Conservation (phyloP, 768 basidiomycete genomes). For the Pisolithus albus region DNA sequence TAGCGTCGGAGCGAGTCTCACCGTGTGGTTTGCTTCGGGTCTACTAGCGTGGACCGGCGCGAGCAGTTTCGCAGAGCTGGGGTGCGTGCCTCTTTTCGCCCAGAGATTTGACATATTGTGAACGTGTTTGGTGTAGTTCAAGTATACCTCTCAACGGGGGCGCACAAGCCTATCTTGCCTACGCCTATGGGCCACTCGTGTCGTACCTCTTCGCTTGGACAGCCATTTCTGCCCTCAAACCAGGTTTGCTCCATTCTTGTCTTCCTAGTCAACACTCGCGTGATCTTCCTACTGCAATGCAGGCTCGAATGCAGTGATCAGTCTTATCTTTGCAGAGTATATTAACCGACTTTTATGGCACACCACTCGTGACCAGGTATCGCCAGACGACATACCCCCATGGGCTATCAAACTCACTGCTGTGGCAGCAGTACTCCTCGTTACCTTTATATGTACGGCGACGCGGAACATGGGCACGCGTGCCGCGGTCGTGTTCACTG, state of each 20-base stretch:
- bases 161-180: conserved; percentile 77
- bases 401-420: conserved; percentile 92
- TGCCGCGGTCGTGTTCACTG: conserved; percentile 81
- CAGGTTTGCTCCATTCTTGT: conserved; percentile 40
- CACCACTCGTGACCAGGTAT: conserved; percentile 58
- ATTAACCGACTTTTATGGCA: conserved; percentile 85
- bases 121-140: conserved; percentile 12
- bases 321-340: conserved; percentile 89
- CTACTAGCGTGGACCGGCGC: conserved; percentile 93
- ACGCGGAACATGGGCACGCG: conserved; percentile 73
- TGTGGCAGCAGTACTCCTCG: conserved; percentile 57
- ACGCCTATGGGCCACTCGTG: conserved; percentile 78
- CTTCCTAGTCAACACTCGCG: not conserved
- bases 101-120: not conserved
- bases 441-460: conserved; percentile 73
- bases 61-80: conserved; percentile 89
- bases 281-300: not conserved
- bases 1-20: conserved; percentile 82
- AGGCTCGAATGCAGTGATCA: conserved; percentile 79
- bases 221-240: conserved; percentile 81
- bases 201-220: conserved; percentile 97
- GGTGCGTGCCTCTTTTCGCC: conserved; percentile 37
- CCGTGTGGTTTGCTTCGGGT: conserved; percentile 81
- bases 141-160: conserved; percentile 40
- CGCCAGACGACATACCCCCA: conserved; percentile 74